Conservation (phyloP, 2,329 filamentous ascomycete genomes). For the Xylariaceae sp. region DNA sequence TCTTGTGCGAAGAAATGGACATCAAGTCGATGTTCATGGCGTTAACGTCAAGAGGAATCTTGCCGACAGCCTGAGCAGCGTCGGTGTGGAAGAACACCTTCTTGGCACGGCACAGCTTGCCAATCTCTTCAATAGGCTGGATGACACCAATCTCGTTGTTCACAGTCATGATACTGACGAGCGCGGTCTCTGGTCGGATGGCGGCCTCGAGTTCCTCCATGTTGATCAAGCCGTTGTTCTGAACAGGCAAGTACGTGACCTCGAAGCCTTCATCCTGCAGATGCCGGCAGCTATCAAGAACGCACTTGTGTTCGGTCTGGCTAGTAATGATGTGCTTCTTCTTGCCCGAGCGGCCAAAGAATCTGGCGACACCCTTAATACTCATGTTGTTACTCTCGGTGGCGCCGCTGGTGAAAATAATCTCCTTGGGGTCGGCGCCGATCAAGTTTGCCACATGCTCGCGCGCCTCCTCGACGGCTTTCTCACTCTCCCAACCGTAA, state of each 20-base stretch:
- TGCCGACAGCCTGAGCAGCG: conserved; percentile 94
- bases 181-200: conserved; percentile 81
- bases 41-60: conserved; percentile 94
- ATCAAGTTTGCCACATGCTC: conserved; percentile 79
- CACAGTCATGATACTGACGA: conserved; percentile 97
- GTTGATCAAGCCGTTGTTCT: conserved; percentile 77
- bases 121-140: conserved; percentile 89
- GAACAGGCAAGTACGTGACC: conserved; percentile 92
- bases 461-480: conserved; percentile 83
- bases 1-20: conserved; percentile 98
- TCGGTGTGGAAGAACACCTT: conserved; percentile 99
- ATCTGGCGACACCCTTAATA: conserved; percentile 94
- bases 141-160: conserved; percentile 99
- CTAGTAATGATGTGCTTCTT: conserved; percentile 98
- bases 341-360: conserved; percentile 88
- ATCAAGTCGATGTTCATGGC: conserved; percentile 97
- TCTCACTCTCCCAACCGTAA: conserved; percentile 97
- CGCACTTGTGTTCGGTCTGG: conserved; percentile 98
- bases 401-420: conserved; percentile 96
- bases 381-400: conserved; percentile 99
- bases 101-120: conserved; percentile 80
- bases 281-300: conserved; percentile 93
- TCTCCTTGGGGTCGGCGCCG: conserved; percentile 93
- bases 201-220: conserved; percentile 81
- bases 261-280: conserved; percentile 95